Conservation (phyloP, 2,329 filamentous ascomycete genomes). For the Colletotrichum sp. region DNA sequence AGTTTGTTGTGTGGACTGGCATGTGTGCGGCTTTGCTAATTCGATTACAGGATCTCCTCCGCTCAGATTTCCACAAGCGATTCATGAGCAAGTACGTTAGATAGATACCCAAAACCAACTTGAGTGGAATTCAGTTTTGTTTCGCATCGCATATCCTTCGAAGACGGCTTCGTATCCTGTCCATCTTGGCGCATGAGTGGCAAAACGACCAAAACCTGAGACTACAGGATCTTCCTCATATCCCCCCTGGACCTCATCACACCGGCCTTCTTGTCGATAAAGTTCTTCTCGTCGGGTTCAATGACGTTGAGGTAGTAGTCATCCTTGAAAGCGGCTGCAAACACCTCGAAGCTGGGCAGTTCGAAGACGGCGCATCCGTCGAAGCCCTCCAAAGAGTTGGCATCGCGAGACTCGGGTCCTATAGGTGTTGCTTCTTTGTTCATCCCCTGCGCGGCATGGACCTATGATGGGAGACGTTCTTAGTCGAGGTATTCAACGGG, state of each 20-base stretch:
- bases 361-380: slow-evolving; percentile 36
- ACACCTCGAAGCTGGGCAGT: slow-evolving; percentile 28
- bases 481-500: neutral
- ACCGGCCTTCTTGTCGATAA: slow-evolving; percentile 32
- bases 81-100: slow-evolving; percentile 83
- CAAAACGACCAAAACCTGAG: neutral
- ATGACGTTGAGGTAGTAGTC: slow-evolving; percentile 34
- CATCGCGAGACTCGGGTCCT: slow-evolving; percentile 18
- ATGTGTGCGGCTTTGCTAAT: slow-evolving; percentile 27
- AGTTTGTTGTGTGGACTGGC: slow-evolving; percentile 34
- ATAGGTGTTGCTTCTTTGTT: slow-evolving; percentile 25
- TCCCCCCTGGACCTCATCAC: slow-evolving; percentile 26
- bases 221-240: slow-evolving; percentile 23
- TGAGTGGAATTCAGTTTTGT: neutral
- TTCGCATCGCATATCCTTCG: neutral
- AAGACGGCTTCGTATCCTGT: neutral
- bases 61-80: slow-evolving; percentile 96
- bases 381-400: slow-evolving; percentile 26
- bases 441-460: slow-evolving; percentile 28
- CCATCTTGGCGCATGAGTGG: neutral
- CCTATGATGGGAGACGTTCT: slow-evolving; percentile 7
- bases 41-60: slow-evolving; percentile 72
- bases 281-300: slow-evolving; percentile 31
- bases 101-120: slow-evolving; percentile 34
- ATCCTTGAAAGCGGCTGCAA: slow-evolving; percentile 31